Evolutionary conservation across 805 yeast species (phyloP).

Genomic region (Ogataea methanolica): DNA sequence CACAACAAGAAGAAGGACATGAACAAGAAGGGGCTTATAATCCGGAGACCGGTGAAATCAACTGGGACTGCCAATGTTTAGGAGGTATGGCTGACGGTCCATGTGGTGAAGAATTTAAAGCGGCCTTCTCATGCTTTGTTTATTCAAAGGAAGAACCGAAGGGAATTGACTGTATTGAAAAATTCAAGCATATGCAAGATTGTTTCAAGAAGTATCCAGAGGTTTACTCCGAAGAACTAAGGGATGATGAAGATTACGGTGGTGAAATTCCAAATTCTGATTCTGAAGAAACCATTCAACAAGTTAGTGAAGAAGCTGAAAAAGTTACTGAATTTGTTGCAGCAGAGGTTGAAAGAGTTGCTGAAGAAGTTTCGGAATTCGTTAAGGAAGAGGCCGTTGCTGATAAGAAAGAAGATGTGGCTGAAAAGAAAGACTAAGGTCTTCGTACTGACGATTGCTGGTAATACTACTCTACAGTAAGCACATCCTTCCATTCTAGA

Average conservation of each 20-base stretch:
- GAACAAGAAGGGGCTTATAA: slow-evolving; percentile 69
- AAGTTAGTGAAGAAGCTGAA: slow-evolving; percentile 15
- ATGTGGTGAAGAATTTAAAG: slow-evolving; percentile 93
- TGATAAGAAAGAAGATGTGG: slow-evolving; percentile 4
- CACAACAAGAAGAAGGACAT: slow-evolving; percentile 30
- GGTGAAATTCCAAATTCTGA: slow-evolving; percentile 16
- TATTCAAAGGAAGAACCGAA: slow-evolving; percentile 93
- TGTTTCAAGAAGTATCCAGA: slow-evolving; percentile 94
- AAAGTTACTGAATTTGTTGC: slow-evolving; percentile 14
- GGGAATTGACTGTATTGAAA: slow-evolving; percentile 91
- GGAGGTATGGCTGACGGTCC: slow-evolving; percentile 99
- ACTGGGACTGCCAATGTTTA: slow-evolving; percentile 99
- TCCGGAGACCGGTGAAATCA: slow-evolving; percentile 97
- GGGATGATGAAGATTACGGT: slow-evolving; percentile 62
- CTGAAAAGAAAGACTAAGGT: slow-evolving; percentile 9
- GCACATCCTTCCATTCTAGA: neutral
- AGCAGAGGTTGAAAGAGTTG: neutral
- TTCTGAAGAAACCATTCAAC: neutral
- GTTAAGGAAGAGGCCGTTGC: neutral
- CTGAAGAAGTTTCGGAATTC: neutral
- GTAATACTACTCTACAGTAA: too few species aligned
- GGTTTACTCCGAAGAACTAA: slow-evolving; percentile 84
- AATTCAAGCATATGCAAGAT: slow-evolving; percentile 86
- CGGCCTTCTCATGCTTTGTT: slow-evolving; percentile 91
- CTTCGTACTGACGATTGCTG: slow-evolving; percentile 1